These are phyloP conservation scores for Mycena rebaudengoi DNA, from an alignment of 768 basidiomycete genomes.

Conservation along the genomic window DNA sequence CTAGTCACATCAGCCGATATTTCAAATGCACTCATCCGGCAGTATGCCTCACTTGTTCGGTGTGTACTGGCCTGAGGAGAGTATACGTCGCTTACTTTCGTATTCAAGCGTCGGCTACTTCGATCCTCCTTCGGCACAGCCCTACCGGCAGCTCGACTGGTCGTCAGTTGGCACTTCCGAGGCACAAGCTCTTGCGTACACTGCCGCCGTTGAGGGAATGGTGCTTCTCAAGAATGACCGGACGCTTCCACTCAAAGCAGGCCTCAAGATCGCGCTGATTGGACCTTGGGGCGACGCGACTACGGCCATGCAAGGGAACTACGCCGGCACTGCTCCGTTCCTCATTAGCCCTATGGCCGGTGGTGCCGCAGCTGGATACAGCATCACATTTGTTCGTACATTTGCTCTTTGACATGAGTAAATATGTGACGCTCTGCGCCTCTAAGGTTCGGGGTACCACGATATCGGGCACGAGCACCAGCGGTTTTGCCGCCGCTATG, in stretches of 20 bases:
- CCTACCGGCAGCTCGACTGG: conserved; percentile 59
- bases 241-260: conserved; percentile 57
- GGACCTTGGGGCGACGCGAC: conserved; percentile 69
- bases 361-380: conserved; percentile 55
- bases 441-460: conserved; percentile 54
- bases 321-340: conserved; percentile 61
- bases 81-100: not conserved
- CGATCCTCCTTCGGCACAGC: conserved; percentile 56
- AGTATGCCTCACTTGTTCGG: conserved; percentile 64
- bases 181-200: conserved; percentile 58
- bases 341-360: conserved; percentile 61
- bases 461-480: conserved; percentile 43
- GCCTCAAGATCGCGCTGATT: conserved; percentile 62
- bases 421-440: too few species aligned
- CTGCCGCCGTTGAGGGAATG: conserved; percentile 61
- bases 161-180: conserved; percentile 54
- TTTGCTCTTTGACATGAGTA: too few species aligned
- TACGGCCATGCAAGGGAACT: conserved; percentile 66
- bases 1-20: conserved; percentile 55
- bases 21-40: conserved; percentile 50
- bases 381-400: conserved; percentile 50
- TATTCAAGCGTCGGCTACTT: conserved; percentile 60
- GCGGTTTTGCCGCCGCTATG: conserved; percentile 61
- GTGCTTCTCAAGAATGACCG: conserved; percentile 72
- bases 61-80: conserved; percentile 30